Base-by-base conservation (phyloP, 371 early-diverging fungal genomes). In the Apophysomyces elegans region DNA sequence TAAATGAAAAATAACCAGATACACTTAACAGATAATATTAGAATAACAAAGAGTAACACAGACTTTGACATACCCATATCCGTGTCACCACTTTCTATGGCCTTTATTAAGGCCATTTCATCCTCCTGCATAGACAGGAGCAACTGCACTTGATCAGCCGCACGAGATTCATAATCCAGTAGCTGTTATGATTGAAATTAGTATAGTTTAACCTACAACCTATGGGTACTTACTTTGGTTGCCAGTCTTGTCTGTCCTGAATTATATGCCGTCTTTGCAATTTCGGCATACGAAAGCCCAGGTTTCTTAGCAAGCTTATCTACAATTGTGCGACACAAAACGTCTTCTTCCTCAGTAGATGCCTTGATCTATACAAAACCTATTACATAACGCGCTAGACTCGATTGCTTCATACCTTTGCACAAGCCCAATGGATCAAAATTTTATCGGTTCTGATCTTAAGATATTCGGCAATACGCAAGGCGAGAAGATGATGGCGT, bases 381-480 rank as follows among this genome's bases (percentile, higher is more conserved):
- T 26, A 47, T 21, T 5, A 21, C 21, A 37, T 35, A 18, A 58
- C 54, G 12, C 0, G 1, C 7, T 37, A 61, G 38, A 45, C 12
- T 43, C 41, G 38, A 59, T 41, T 39, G 43, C 9, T 0, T 9
- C 58, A 32, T 78, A 91, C 88, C 84, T 97, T 97, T 67, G 92
- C 87, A 65, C 96, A 95, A 0, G 98, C 99, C 99, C 99, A 99
- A 70, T 97, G 94, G 36, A 95, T 90, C 18, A 95, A 73, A 35
- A 97, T 93, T 37, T 88, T 84, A 64, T 95, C 95, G 0, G 86
- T 81, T n/a, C 90, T 82, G 64, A 95, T 76, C 43, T 90, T 85
- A 44, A 97, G 71, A 69, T 94, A 94, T 39, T 93, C 92, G 63
- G 95, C 93, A 16, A 97, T 84, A 13, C 89, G 85, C 21, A 95